A percentile compares a stretch with the other conserved stretches of the same genome.
These are phyloP conservation scores for Rhizopogon vesiculosus DNA, from an alignment of 768 basidiomycete species.

Conservation along the genomic window DNA sequence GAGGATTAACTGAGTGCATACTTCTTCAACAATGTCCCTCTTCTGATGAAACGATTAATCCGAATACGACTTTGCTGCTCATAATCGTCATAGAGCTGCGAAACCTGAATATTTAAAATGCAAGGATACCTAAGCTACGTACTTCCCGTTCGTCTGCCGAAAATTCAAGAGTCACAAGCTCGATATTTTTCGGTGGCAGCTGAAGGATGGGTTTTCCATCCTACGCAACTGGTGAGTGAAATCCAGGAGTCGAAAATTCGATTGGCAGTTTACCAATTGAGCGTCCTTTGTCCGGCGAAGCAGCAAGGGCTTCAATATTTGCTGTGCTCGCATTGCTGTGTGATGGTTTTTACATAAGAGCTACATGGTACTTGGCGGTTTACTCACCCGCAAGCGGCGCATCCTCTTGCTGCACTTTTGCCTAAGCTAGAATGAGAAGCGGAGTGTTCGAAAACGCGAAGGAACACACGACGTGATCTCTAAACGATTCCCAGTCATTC, in stretches of 20 bases:
- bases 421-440: conserved; percentile 25
- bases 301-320: conserved; percentile 59
- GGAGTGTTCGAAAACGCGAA: not conserved
- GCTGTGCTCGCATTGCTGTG: conserved; percentile 55
- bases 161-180: conserved; percentile 58
- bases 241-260: not conserved
- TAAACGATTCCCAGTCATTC: conserved; percentile 71
- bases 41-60: conserved; percentile 56
- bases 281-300: conserved; percentile 75
- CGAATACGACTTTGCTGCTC: conserved; percentile 51
- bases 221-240: conserved; percentile 4
- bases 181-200: conserved; percentile 56
- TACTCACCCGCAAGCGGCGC: conserved; percentile 55
- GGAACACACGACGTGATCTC: conserved; percentile 44
- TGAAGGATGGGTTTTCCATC: conserved; percentile 69
- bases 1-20: conserved; percentile 27
- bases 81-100: conserved; percentile 52
- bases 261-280: conserved; percentile 22
- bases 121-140: conserved; percentile 9
- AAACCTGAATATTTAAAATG: not conserved
- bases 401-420: conserved; percentile 47
- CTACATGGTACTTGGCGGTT: not conserved
- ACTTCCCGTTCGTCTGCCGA: conserved; percentile 62
- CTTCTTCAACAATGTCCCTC: conserved; percentile 70
- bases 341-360: not conserved